Evolutionary conservation across 257 asterid species (phyloP).

Genomic region (Lithospermum erythrorhizon): DNA sequence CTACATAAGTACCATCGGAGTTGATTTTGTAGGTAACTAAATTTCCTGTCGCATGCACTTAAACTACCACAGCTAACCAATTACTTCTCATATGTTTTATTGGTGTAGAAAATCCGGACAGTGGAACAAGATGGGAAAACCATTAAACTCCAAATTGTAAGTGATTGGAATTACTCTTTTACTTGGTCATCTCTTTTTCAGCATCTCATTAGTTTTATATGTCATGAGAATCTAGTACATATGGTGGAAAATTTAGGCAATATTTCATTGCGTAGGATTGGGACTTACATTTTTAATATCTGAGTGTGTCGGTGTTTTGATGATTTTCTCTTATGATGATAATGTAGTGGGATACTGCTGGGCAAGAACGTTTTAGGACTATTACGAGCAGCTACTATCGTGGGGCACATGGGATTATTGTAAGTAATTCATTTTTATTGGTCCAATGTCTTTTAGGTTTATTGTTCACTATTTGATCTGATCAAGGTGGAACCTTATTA

Average conservation of each 20-base stretch:
- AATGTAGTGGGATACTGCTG: slow-evolving; percentile 47
- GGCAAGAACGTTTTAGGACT: slow-evolving; percentile 52
- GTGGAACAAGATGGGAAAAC: slow-evolving; percentile 92
- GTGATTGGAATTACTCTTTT: neutral
- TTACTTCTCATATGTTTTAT: slow-evolving; percentile 8
- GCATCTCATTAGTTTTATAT: too few relatives aligned
- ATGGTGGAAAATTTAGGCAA: too few relatives aligned
- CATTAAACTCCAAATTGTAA: slow-evolving; percentile 77
- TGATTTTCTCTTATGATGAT: neutral
- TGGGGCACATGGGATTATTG: slow-evolving; percentile 48
- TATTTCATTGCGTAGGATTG: too few relatives aligned
- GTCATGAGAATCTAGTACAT: too few relatives aligned
- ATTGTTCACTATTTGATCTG: neutral
- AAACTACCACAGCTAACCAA: neutral
- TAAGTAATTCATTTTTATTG: slow-evolving; percentile 17
- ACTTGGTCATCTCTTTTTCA: too few relatives aligned
- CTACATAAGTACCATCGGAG: slow-evolving; percentile 88
- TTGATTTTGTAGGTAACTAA: slow-evolving; percentile 63
- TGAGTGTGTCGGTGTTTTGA: neutral
- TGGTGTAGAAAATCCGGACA: slow-evolving; percentile 72
- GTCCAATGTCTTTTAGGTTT: neutral
- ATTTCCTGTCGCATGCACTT: neutral
- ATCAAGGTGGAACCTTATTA: neutral
- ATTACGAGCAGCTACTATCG: slow-evolving; percentile 54
- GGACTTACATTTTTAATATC: too few relatives aligned